Conservation (phyloP, 306 rosid species). For the Medicago lupulina region DNA sequence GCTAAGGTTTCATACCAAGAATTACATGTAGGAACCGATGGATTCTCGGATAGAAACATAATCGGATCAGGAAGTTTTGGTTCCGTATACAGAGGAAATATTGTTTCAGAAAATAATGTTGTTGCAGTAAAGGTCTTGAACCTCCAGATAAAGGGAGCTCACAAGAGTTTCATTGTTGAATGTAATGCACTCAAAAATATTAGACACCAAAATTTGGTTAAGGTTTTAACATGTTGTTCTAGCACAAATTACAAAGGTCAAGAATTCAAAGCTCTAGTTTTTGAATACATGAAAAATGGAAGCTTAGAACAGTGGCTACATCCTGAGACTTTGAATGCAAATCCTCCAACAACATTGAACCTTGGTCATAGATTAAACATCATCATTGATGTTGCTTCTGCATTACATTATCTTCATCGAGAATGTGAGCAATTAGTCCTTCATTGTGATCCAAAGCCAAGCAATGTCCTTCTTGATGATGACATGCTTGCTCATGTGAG, state of each 20-base stretch:
- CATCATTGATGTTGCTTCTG: slow-evolving; percentile 12
- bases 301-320: slow-evolving; percentile 48
- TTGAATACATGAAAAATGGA: slow-evolving; percentile 40
- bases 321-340: not conserved
- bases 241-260: slow-evolving; percentile 35
- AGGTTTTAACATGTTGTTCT: slow-evolving; percentile 44
- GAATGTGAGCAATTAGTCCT: not conserved
- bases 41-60: slow-evolving; percentile 10
- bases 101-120: slow-evolving; percentile 15
- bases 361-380: slow-evolving; percentile 22
- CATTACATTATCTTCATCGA: slow-evolving; percentile 34
- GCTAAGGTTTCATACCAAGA: slow-evolving; percentile 28
- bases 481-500: slow-evolving; percentile 26
- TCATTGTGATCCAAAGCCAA: slow-evolving; percentile 40
- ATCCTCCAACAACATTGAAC: not conserved
- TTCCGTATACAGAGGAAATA: slow-evolving; percentile 30
- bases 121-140: slow-evolving; percentile 48
- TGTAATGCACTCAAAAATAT: slow-evolving; percentile 40
- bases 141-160: slow-evolving; percentile 40
- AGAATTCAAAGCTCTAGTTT: slow-evolving; percentile 49
- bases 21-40: slow-evolving; percentile 5
- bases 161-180: slow-evolving; percentile 42
- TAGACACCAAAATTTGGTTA: slow-evolving; percentile 41
- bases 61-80: slow-evolving; percentile 29
- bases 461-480: slow-evolving; percentile 36